phyloP scores from a whole-genome alignment of 306 rosid species.

The Corylus avellana region DNA sequence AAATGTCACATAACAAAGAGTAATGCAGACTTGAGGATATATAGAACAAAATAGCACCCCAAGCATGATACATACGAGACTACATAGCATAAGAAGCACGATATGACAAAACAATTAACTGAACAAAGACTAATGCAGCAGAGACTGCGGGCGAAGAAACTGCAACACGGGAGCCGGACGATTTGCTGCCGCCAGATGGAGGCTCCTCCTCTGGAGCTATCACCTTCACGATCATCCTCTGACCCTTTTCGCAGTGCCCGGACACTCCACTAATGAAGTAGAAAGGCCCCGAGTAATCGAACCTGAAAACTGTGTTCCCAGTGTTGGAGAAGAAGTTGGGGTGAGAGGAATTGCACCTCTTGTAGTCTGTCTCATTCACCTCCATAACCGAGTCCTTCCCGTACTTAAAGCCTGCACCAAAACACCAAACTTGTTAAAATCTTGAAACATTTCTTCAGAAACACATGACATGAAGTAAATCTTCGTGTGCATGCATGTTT shows the following conservation, averaged over 20 bases:
- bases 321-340: constrained; percentile 72
- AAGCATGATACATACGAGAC: neutral
- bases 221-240: constrained; percentile 72
- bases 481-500: neutral
- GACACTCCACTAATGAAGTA: constrained; percentile 83
- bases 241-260: constrained; percentile 79
- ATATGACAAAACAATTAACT: constrained; percentile 23
- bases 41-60: neutral
- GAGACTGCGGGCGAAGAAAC: constrained; percentile 20
- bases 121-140: constrained; percentile 29
- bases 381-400: constrained; percentile 86
- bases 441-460: neutral
- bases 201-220: constrained; percentile 40
- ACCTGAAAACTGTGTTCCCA: constrained; percentile 51
- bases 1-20: neutral
- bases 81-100: constrained; percentile 21
- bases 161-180: constrained; percentile 31
- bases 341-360: constrained; percentile 66
- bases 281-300: constrained; percentile 58
- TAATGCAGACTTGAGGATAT: too few relatives aligned
- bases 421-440: neutral
- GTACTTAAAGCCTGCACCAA: constrained; percentile 56
- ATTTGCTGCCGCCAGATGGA: constrained; percentile 23
- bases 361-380: constrained; percentile 59
- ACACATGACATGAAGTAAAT: neutral